Evolutionary conservation across 2,329 filamentous ascomycete genomes (phyloP).

Genomic region (Fusarium equiseti): DNA sequence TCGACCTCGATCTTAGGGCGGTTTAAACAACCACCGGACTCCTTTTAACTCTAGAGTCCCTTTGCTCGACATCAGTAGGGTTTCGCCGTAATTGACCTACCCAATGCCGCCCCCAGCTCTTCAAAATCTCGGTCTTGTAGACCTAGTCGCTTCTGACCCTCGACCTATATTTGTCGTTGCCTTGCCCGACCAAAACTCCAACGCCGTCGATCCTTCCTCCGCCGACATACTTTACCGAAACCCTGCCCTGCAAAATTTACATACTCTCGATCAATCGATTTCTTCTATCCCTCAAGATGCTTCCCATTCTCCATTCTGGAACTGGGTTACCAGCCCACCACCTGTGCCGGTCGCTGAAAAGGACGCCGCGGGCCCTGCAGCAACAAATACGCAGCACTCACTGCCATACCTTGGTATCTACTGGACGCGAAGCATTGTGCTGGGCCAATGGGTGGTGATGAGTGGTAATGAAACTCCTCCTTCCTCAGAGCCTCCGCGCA

Average conservation of each 20-base stretch:
- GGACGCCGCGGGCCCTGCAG: constrained; percentile 3
- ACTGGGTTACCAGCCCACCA: constrained; percentile 52
- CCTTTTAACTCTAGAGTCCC: neutral
- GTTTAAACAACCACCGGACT: neutral
- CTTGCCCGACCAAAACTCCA: constrained; percentile 19
- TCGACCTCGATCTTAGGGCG: constrained; percentile 23
- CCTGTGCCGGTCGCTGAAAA: constrained; percentile 12
- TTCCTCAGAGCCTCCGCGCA: constrained; percentile 50
- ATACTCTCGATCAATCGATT: constrained; percentile 50
- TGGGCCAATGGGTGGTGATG: constrained; percentile 54
- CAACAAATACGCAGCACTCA: constrained; percentile 43
- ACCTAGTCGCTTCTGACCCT: constrained; percentile 57
- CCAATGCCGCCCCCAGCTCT: constrained; percentile 46
- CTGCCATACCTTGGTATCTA: constrained; percentile 50
- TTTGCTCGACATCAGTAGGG: constrained; percentile 1
- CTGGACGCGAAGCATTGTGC: constrained; percentile 55
- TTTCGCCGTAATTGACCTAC: constrained; percentile 8
- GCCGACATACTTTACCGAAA: constrained; percentile 54
- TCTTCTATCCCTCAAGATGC: constrained; percentile 48
- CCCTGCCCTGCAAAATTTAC: constrained; percentile 50
- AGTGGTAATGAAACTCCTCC: constrained; percentile 54
- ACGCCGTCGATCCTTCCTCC: constrained; percentile 2
- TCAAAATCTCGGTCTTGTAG: constrained; percentile 52
- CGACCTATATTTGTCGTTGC: constrained; percentile 57
- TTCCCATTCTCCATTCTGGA: constrained; percentile 54